Conservation (phyloP, 768 basidiomycete species). For the Peribolospora baueri region DNA sequence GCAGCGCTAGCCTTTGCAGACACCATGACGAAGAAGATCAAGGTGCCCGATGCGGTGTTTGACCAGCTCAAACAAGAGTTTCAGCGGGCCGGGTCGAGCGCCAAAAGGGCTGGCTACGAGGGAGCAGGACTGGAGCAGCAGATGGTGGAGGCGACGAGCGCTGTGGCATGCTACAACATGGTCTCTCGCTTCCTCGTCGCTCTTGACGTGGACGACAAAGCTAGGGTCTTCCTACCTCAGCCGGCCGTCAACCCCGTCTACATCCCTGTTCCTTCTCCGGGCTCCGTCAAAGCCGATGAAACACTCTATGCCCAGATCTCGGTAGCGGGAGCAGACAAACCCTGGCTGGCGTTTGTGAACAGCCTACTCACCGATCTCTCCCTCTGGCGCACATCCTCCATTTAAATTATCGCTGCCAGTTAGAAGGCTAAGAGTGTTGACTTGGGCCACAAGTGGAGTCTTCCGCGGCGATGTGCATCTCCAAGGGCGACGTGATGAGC, state of each 20-base stretch:
- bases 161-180: conserved; percentile 38
- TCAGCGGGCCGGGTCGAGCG: conserved; percentile 3
- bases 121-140: conserved; percentile 13
- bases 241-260: background rate
- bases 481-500: too few species aligned
- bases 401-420: too few species aligned
- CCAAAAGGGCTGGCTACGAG: background rate
- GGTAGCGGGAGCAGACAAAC: conserved; percentile 11
- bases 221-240: conserved; percentile 14
- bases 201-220: conserved; percentile 34
- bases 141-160: conserved; percentile 28
- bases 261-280: background rate
- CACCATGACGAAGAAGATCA: conserved; percentile 29
- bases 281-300: background rate
- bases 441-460: too few species aligned
- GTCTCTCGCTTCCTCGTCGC: conserved; percentile 41
- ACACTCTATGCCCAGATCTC: background rate
- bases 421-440: too few species aligned
- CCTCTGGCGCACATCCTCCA: conserved; percentile 16
- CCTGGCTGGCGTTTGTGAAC: conserved; percentile 18
- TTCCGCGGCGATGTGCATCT: too few species aligned
- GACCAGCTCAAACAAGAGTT: conserved; percentile 22
- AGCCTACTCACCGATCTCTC: conserved; percentile 18
- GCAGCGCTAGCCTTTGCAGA: conserved; percentile 37
- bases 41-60: conserved; percentile 25